Conservation (phyloP, 306 rosid genomes). For the Rosa lucieae region DNA sequence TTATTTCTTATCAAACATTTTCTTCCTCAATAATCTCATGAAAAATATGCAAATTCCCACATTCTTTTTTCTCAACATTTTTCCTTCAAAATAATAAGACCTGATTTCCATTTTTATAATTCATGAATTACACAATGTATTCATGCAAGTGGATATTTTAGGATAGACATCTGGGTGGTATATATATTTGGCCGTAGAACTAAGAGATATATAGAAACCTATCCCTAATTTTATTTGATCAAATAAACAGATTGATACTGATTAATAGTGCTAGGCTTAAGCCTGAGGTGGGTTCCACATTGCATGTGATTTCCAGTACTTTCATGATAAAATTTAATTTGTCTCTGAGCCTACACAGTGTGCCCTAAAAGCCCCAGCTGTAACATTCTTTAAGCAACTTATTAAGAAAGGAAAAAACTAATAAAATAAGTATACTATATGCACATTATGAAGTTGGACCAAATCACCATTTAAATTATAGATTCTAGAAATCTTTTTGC, state of each 20-base stretch:
- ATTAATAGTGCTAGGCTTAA: neutral
- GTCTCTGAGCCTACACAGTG: conserved; percentile 34
- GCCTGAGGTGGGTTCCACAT: conserved; percentile 31
- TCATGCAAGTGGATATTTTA: neutral
- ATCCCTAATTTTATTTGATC: neutral
- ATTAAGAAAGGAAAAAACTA: conserved; percentile 33
- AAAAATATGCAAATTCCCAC: conserved; percentile 8
- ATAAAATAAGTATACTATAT: neutral
- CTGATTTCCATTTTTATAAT: neutral
- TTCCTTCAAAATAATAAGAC: neutral
- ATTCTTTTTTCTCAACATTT: neutral
- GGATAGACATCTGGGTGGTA: neutral
- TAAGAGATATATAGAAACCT: neutral
- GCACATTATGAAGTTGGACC: conserved; percentile 16
- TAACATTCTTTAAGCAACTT: conserved; percentile 39
- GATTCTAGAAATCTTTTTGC: conserved; percentile 25
- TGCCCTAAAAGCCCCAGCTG: conserved; percentile 51
- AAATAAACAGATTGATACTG: neutral
- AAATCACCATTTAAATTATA: conserved; percentile 28
- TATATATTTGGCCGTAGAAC: neutral
- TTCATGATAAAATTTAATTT: conserved; percentile 47
- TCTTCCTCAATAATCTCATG: neutral
- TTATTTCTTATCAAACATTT: neutral
- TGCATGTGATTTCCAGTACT: conserved; percentile 55
- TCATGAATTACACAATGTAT: neutral